These are phyloP conservation scores for Coemansia sp. DNA, from an alignment of 192 early-diverging fungal genomes.

Conservation along the genomic window DNA sequence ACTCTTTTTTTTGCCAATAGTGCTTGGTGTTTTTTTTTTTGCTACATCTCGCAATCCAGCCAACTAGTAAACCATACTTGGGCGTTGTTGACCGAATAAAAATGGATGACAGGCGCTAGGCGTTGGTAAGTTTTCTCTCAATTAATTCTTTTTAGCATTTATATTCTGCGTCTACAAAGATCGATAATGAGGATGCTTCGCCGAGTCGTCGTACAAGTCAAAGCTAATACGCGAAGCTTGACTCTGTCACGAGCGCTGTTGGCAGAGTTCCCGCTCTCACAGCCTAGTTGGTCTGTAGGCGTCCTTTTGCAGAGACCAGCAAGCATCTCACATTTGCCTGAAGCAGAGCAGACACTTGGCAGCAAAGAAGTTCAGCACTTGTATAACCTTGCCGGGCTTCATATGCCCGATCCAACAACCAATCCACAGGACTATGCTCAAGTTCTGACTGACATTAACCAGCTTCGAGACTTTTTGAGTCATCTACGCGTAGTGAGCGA, in stretches of 20 bases:
- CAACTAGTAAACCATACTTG: background rate
- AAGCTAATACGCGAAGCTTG: background rate
- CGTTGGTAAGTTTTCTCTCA: background rate
- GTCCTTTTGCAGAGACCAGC: conserved; percentile 9
- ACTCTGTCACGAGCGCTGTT: background rate
- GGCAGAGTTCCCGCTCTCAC: conserved; percentile 13
- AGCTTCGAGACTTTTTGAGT: conserved; percentile 47
- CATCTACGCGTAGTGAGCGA: conserved; percentile 28
- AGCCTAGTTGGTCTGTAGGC: conserved; percentile 19
- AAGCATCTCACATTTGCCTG: background rate
- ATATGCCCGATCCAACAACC: conserved; percentile 18
- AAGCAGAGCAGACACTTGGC: conserved; percentile 16
- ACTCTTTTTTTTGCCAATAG: background rate
- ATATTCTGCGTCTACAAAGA: background rate
- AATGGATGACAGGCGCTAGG: background rate
- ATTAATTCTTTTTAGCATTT: background rate
- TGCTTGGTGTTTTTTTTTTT: background rate
- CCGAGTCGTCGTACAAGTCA: background rate
- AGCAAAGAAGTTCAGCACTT: conserved; percentile 22
- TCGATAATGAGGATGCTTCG: background rate
- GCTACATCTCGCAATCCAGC: background rate
- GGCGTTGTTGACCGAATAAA: background rate
- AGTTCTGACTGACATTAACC: conserved; percentile 28
- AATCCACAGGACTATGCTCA: conserved; percentile 11
- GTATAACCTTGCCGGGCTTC: conserved; percentile 35